Conservation (phyloP, 768 basidiomycete genomes). For the Cantharellus anzutake region DNA sequence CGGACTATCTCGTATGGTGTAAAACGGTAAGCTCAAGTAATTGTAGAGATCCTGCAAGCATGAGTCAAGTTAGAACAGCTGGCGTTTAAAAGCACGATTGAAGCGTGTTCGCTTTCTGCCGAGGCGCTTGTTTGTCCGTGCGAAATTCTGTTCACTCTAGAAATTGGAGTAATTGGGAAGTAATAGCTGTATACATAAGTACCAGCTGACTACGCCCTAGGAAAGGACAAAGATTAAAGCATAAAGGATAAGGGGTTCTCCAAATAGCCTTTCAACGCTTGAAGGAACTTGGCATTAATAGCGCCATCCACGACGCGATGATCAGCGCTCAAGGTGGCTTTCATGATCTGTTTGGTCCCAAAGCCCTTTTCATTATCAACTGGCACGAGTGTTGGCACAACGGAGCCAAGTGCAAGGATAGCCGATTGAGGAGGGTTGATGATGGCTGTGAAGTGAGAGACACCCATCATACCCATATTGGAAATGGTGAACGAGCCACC, state of each 20-base stretch:
- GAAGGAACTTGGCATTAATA: constrained; percentile 79
- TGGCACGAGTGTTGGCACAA: constrained; percentile 67
- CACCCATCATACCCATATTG: constrained; percentile 95
- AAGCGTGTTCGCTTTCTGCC: too few relatives aligned
- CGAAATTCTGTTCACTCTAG: too few relatives aligned
- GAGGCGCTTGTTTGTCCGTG: too few relatives aligned
- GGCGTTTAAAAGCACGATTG: too few relatives aligned
- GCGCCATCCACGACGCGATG: constrained; percentile 96
- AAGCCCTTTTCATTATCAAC: constrained; percentile 88
- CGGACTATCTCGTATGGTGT: too few relatives aligned
- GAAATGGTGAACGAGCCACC: constrained; percentile 98
- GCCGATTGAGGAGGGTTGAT: constrained; percentile 98
- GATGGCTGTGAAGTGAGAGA: constrained; percentile 93
- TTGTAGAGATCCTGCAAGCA: too few relatives aligned
- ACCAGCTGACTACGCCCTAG: too few relatives aligned
- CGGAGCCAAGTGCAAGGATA: constrained; percentile 87
- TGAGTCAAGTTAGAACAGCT: too few relatives aligned
- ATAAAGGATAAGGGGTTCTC: constrained; percentile 96
- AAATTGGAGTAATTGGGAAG: too few relatives aligned
- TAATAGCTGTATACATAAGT: too few relatives aligned
- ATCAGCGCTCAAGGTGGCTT: constrained; percentile 87
- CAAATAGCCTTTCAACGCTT: constrained; percentile 87
- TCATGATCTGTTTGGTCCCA: constrained; percentile 83
- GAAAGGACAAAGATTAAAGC: constrained; percentile 33
- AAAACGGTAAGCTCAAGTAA: too few relatives aligned